Evolutionary conservation across 2,329 filamentous ascomycete genomes (phyloP), one percentile per base, ranked within the genome.

Genomic region (Neospermospora avenae): DNA sequence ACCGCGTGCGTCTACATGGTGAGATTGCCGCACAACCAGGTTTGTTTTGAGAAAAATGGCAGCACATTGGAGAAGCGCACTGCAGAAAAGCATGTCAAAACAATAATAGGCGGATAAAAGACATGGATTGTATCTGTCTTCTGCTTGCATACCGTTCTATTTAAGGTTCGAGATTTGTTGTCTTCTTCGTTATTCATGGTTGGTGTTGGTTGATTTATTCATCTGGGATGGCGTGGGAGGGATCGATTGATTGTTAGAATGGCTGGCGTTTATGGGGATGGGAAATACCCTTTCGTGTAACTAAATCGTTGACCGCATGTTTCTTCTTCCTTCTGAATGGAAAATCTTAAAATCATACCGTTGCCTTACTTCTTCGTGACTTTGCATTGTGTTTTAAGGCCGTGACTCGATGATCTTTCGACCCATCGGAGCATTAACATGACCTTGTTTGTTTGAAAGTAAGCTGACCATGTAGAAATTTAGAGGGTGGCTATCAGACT

Each of bases 1-100:
- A 89, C 73, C 77, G 85, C 1, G 72, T 87, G n/a, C 75, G 80
- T 58, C 60, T 89, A 46, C 87, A 83, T 69, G 86, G 79, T 4
- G 62, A 68, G n/a, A 31, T 49, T 16, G 39, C 41, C 8, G 22
- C 57, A 14, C 34, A 31, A n/a, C 57, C 57, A 31, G 57, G 49
- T 25, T 31, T 53, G 10, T 44, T 41, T 39, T 58, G 35, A 52
- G 39, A 4, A 14, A 31, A 10, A 5, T 6, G 28, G 28, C 11
- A 31, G 28, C 11, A n/a, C n/a, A n/a, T n/a, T n/a, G n/a, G n/a
- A n/a, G n/a, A n/a, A n/a, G n/a, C n/a, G n/a, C n/a, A n/a, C n/a
- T n/a, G n/a, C n/a, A n/a, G n/a, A n/a, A n/a, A n/a, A 10, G 28
- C 28, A 31, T 31, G 6, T 5, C 28, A 31, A 10, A 31, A 31